Evolutionary conservation across 2,329 filamentous ascomycete species (phyloP), one percentile per base, ranked within the genome.

Genomic region (Trematosphaeria pertusa): DNA sequence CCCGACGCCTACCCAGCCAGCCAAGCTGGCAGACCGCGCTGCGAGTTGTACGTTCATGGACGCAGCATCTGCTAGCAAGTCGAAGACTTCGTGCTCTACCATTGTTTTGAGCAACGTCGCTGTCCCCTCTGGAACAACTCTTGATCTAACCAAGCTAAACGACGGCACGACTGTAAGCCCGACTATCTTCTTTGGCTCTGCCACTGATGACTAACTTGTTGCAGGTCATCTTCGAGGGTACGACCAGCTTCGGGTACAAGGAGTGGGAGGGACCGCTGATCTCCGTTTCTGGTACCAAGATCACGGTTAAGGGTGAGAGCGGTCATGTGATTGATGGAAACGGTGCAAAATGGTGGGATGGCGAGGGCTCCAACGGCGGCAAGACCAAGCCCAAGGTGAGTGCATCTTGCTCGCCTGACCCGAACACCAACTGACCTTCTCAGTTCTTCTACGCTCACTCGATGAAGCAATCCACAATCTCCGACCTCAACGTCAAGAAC

Each of bases 241-340:
- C 76, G 11, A 88, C 86, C n/a, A 83, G 81, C 43, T 89, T 86
- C 61, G 85, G 77, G 15, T 87, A 87, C 72, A 74, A 82, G 52
- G 81, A 86, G 59, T 88, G 85, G 86, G 65, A 67, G 1, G 86
- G 86, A 0, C 86, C 86, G 34, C 75, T 89, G 11, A 77, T 89
- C 58, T 78, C 78, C 20, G 75, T 88, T 52, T 80, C 80, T 1
- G 86, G 86, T 31, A 71, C 52, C 42, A 64, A 84, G 51, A 81
- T 87, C 62, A 81, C 78, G 51, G 83, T 87, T 54, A 82, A 77
- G 45, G 84, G 84, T 33, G 73, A 77, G 10, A 77, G 71, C 1
- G 84, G 80, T 15, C 75, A 83, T 33, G 71, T 78, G 11, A 71
- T 86, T 33, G 81, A 86, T 46, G 82, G 79, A 0, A 82, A 84